A percentile compares a stretch with the other conserved stretches of the same genome.
Evolutionary conservation across 768 basidiomycete species (phyloP).

Genomic region (Mycena kentingensis): DNA sequence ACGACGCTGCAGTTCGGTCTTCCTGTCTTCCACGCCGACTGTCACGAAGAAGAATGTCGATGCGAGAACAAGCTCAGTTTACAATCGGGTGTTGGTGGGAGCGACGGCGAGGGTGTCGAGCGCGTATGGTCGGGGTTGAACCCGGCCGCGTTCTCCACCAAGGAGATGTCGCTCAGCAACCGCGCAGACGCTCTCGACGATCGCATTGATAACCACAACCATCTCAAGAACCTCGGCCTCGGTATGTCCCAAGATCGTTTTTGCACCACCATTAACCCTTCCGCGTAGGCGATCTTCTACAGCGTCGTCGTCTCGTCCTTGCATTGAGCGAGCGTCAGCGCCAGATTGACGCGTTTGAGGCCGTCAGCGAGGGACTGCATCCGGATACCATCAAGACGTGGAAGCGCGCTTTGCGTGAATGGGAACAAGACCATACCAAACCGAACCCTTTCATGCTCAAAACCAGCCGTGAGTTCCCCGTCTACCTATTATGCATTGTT

Average conservation of each 20-base stretch:
- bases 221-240: slow-evolving; percentile 13
- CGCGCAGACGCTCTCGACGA: too few species aligned
- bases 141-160: slow-evolving; percentile 20
- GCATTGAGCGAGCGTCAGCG: slow-evolving; percentile 10
- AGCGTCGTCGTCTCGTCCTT: slow-evolving; percentile 6
- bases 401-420: background rate
- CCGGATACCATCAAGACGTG: background rate
- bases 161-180: slow-evolving; percentile 37
- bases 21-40: slow-evolving; percentile 19
- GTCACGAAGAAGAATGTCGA: slow-evolving; percentile 17
- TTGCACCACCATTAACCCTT: background rate
- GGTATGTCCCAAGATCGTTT: background rate
- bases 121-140: slow-evolving; percentile 32
- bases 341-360: slow-evolving; percentile 3
- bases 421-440: background rate
- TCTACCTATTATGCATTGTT: background rate
- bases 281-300: slow-evolving; percentile 4
- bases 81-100: slow-evolving; percentile 10
- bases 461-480: background rate
- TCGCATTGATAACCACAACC: too few species aligned
- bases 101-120: slow-evolving; percentile 24
- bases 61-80: slow-evolving; percentile 12
- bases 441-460: slow-evolving; percentile 7
- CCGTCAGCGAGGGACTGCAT: slow-evolving; percentile 1
- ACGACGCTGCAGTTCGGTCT: slow-evolving; percentile 2